phyloP scores from a whole-genome alignment of 345 rosid genomes.

The Euphorbia tirucalli region DNA sequence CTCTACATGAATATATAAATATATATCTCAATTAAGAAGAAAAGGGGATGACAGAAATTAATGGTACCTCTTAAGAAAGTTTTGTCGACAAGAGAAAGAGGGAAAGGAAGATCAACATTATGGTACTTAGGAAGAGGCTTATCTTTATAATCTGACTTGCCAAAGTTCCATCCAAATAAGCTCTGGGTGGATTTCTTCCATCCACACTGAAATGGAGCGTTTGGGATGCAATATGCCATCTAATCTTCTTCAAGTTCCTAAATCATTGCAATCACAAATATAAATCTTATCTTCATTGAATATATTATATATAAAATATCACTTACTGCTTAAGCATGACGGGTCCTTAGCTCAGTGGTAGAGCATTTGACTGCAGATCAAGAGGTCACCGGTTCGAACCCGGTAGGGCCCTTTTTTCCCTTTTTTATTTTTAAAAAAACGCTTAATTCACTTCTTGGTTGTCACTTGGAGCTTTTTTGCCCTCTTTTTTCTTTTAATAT shows the following conservation, averaged over 20 bases:
- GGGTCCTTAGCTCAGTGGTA: conserved; percentile 38
- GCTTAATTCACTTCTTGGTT: too few relatives aligned
- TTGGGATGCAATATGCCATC: conserved; percentile 56
- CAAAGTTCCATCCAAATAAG: conserved; percentile 62
- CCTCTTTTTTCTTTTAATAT: not conserved
- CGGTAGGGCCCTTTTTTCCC: conserved; percentile 26
- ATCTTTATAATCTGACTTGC: conserved; percentile 34
- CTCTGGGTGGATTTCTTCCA: conserved; percentile 32
- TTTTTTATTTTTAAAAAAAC: too few relatives aligned
- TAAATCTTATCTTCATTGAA: conserved; percentile 20
- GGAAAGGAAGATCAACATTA: conserved; percentile 55
- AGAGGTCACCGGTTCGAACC: conserved; percentile 35
- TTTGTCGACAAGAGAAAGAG: conserved; percentile 53
- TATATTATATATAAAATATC: too few relatives aligned
- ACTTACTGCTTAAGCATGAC: too few relatives aligned
- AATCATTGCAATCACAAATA: not conserved
- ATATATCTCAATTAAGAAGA: too few relatives aligned
- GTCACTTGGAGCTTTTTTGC: too few relatives aligned
- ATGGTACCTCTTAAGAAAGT: conserved; percentile 72
- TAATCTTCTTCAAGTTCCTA: conserved; percentile 7
- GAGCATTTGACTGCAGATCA: conserved; percentile 34
- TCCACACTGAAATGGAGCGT: conserved; percentile 23
- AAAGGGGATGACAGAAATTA: too few relatives aligned
- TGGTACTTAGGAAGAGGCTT: conserved; percentile 47
- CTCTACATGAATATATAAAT: too few relatives aligned